Evolutionary conservation across 345 rosid species (phyloP), one percentile per base, ranked within the genome.

Genomic region (Euphorbia pulcherrima): DNA sequence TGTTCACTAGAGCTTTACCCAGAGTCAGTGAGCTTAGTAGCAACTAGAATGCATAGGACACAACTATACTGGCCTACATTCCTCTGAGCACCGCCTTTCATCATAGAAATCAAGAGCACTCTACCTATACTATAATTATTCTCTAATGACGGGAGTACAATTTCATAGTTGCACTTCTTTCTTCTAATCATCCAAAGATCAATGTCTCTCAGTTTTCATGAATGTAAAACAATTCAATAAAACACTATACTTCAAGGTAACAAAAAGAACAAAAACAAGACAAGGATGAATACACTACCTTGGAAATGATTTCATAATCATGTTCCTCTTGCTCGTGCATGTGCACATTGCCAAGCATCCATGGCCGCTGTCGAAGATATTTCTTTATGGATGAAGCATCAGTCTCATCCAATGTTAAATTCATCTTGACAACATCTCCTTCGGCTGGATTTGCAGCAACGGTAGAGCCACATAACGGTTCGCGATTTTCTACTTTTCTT

Each of bases 331-430:
- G 47, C 23, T 60, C 54, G 27, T 62, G 68, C 71, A 65, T 53
- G 52, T 41, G 62, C 44, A 72, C 71, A 10, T 59, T 70, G 51
- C 72, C 29, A 13, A 76, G 77, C 18, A 83, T 72, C 84, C 85
- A 81, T 1, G 83, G 85, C 24, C 80, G 71, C 40, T 29, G 64
- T 44, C 24, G 4, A 65, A 50, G 20, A 72, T 80, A 75, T 64
- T 59, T 56, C 60, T 69, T 48, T 18, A 68, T 2, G 40, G 55
- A 48, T 63, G 62, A 40, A 35, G 16, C 65, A 63, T 63, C 69
- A 63, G 39, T 55, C 23, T 11, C 39, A 18, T 58, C 11, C 2
- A 46, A 54, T 6, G 35, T 30, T 8, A 33, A 51, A 29, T 50
- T 61, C 61, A 66, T 58, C 47, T 12, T 62, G 67, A 46, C 21